A percentile compares a stretch with the other conserved stretches of the same genome.
These are phyloP conservation scores for Peribolospora baueri DNA, from an alignment of 768 basidiomycete genomes.

Conservation along the genomic window DNA sequence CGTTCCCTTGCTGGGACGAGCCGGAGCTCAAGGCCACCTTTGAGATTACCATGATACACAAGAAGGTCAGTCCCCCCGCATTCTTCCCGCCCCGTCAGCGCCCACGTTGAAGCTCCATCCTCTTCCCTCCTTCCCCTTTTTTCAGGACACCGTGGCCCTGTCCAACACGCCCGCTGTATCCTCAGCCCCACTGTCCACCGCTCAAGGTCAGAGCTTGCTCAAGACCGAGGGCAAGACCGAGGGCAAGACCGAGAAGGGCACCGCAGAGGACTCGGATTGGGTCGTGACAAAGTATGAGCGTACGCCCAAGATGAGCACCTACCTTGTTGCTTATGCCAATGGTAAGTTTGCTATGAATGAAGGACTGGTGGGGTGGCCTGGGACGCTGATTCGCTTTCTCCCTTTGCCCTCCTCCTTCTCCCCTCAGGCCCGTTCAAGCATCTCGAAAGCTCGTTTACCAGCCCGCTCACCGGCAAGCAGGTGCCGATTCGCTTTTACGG, in stretches of 20 bases:
- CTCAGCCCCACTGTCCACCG: not conserved
- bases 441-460: constrained; percentile 48
- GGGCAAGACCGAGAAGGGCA: constrained; percentile 20
- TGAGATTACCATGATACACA: constrained; percentile 18
- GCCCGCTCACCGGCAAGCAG: constrained; percentile 53
- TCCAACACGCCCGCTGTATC: no score
- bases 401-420: not conserved
- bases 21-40: constrained; percentile 71
- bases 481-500: constrained; percentile 63
- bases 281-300: constrained; percentile 57
- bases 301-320: constrained; percentile 48
- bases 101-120: constrained; percentile 7
- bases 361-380: not conserved
- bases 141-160: constrained; percentile 14
- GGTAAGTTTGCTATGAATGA: constrained; percentile 7
- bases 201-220: constrained; percentile 2
- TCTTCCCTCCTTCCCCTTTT: constrained; percentile 9
- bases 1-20: constrained; percentile 84
- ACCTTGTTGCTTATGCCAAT: constrained; percentile 69
- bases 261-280: constrained; percentile 29
- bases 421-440: constrained; percentile 8
- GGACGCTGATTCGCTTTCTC: not conserved
- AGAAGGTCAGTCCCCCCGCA: constrained; percentile 34
- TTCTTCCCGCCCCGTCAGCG: constrained; percentile 31
- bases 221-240: constrained; percentile 15